Conservation (phyloP, 1,139 yeast species). For the Geotrichum citri-aurantii region DNA sequence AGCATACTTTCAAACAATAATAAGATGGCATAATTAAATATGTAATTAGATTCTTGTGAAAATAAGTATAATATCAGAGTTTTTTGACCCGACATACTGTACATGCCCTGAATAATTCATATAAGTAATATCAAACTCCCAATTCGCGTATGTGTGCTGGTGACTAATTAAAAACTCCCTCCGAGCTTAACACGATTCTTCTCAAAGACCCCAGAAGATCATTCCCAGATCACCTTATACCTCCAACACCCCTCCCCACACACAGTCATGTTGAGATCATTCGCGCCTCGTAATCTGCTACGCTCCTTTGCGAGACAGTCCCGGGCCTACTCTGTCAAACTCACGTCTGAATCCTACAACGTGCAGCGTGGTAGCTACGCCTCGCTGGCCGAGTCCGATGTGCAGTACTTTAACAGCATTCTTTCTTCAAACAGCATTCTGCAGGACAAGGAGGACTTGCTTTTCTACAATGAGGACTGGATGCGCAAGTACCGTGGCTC, state of each 20-base stretch:
- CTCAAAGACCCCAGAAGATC: not conserved
- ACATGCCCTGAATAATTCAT: no score
- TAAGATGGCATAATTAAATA: no score
- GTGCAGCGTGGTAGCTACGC: constrained; percentile 5
- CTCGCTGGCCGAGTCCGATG: constrained; percentile 48
- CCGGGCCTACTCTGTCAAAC: not conserved
- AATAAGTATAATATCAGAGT: no score
- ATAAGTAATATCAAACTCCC: no score
- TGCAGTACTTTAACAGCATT: constrained; percentile 56
- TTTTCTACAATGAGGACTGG: constrained; percentile 85
- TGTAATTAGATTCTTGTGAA: no score
- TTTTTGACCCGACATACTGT: no score
- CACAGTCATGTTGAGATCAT: not conserved
- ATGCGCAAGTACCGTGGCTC: constrained; percentile 93
- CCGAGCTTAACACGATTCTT: not conserved
- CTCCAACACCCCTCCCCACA: no score
- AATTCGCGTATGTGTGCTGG: not conserved
- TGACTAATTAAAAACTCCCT: not conserved
- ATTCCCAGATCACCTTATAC: not conserved
- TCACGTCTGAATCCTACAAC: constrained; percentile 5
- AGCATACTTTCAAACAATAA: no score
- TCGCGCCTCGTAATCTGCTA: not conserved
- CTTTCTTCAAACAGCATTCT: constrained; percentile 46
- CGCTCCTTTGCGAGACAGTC: not conserved
- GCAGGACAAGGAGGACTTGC: constrained; percentile 48